Base-by-base conservation (phyloP, 805 yeast species). In the Ogataea paraovalis region DNA sequence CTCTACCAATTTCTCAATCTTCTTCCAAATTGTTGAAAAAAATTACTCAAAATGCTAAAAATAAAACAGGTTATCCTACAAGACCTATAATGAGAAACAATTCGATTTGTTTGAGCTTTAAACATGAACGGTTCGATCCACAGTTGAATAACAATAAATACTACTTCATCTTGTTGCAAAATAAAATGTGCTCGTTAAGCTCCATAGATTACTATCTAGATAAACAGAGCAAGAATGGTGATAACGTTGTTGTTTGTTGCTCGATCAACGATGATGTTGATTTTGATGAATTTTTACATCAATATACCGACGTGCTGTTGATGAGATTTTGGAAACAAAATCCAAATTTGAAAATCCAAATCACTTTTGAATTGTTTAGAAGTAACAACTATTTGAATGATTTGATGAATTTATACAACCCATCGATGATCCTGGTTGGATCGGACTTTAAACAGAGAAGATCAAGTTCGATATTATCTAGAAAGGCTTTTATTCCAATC, bases 101-200 rank as follows among this genome's bases (percentile, higher is more conserved):
- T 41, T 60, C 70, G 1, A 55, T 66, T 20, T 61, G 73, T 50
- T 58, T 76, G 36, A 73, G 75, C n/a, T 72, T 67, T 42, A 72
- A 71, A 51, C 81, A 76, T 58, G 54, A 65, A 16, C 62, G 66
- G 27, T 74, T 61, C 47, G 47, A 47, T 19, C 50, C 39, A n/a
- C 42, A 52, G 2, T 28, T 52, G 22, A 55, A 52, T 42, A 54
- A 49, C 43, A 53, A 54, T 39, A 60, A 56, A 43, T 59, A 51
- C 38, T 59, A 61, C 48, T 47, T 85, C 50, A 76, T 82, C 13
- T 79, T 83, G 55, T 71, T 87, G 38, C 73, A 82, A 46, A 88
- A 85, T 4, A 70, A 87, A 47, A 71, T 70, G 41, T 86, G 83
- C 63, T 83, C 94, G 0, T 82, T 91, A 86, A 84, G 81, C 25